Evolutionary conservation across 2,329 filamentous ascomycete species (phyloP).

Genomic region (Metarhizium rileyi): DNA sequence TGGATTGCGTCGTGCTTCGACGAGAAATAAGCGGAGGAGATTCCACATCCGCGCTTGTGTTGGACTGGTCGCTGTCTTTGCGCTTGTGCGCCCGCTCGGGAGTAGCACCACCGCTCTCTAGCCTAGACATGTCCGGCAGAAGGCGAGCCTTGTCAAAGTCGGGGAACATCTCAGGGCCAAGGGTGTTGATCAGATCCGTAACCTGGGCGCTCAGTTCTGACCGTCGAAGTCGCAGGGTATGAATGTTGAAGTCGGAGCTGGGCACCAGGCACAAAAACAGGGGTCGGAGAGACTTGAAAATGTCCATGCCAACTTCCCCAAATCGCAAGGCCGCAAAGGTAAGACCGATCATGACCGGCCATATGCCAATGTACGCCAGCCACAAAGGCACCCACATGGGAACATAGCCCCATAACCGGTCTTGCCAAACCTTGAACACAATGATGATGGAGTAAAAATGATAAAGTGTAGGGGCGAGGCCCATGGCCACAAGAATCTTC

Average conservation of each 20-base stretch:
- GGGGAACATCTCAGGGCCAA: constrained; percentile 94
- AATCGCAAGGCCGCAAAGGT: constrained; percentile 91
- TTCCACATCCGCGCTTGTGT: constrained; percentile 25
- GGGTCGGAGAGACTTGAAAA: constrained; percentile 86
- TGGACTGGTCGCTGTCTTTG: constrained; percentile 41
- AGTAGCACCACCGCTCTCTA: constrained; percentile 21
- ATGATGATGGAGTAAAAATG: constrained; percentile 69
- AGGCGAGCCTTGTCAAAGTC: constrained; percentile 78
- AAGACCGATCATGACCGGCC: constrained; percentile 74
- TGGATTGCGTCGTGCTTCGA: constrained; percentile 43
- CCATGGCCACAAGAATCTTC: constrained; percentile 84
- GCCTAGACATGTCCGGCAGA: constrained; percentile 44
- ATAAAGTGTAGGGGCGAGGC: constrained; percentile 73
- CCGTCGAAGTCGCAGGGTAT: constrained; percentile 63
- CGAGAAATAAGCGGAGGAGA: constrained; percentile 31
- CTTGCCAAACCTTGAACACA: constrained; percentile 68
- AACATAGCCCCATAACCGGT: constrained; percentile 73
- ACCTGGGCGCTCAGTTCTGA: constrained; percentile 71
- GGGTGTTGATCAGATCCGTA: constrained; percentile 85
- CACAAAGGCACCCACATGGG: constrained; percentile 74
- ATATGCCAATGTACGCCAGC: constrained; percentile 62
- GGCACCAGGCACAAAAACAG: constrained; percentile 79
- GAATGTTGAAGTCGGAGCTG: constrained; percentile 72
- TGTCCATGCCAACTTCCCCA: constrained; percentile 98
- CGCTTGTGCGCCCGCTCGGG: constrained; percentile 20